A percentile compares a stretch with the other conserved stretches of the same genome.
Conservation (phyloP, 805 yeast species). For the Hanseniaspora lindneri region DNA sequence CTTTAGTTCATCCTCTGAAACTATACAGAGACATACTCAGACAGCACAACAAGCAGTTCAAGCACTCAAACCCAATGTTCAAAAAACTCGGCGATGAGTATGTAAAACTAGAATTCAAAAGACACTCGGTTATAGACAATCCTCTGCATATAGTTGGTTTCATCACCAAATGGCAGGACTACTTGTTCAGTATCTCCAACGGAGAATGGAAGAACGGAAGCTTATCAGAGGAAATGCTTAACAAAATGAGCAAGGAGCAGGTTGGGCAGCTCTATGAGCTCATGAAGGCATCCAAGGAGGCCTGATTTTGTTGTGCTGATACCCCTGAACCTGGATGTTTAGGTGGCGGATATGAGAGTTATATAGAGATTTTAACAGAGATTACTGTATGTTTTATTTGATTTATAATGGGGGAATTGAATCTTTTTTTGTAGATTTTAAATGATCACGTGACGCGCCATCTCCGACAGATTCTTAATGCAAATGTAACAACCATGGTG, state of each 20-base stretch:
- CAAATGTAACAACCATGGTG: too few species aligned
- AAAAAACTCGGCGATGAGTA: slow-evolving; percentile 79
- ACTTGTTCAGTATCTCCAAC: slow-evolving; percentile 45
- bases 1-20: slow-evolving; percentile 69
- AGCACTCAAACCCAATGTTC: slow-evolving; percentile 49
- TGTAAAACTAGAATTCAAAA: slow-evolving; percentile 78
- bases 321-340: too few species aligned
- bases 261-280: slow-evolving; percentile 68
- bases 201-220: slow-evolving; percentile 54
- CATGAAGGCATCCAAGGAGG: slow-evolving; percentile 55
- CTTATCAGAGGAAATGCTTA: slow-evolving; percentile 53
- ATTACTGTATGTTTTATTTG: too few species aligned
- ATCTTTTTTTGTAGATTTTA: too few species aligned
- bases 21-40: slow-evolving; percentile 72
- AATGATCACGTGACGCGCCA: too few species aligned
- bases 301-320: background rate
- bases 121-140: slow-evolving; percentile 70
- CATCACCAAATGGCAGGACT: slow-evolving; percentile 88
- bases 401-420: too few species aligned
- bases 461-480: too few species aligned
- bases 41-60: slow-evolving; percentile 42
- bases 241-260: slow-evolving; percentile 84
- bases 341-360: too few species aligned
- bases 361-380: too few species aligned
- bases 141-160: slow-evolving; percentile 92